Base-by-base conservation (phyloP, 208 protist species). In the Hexamita inflata region DNA sequence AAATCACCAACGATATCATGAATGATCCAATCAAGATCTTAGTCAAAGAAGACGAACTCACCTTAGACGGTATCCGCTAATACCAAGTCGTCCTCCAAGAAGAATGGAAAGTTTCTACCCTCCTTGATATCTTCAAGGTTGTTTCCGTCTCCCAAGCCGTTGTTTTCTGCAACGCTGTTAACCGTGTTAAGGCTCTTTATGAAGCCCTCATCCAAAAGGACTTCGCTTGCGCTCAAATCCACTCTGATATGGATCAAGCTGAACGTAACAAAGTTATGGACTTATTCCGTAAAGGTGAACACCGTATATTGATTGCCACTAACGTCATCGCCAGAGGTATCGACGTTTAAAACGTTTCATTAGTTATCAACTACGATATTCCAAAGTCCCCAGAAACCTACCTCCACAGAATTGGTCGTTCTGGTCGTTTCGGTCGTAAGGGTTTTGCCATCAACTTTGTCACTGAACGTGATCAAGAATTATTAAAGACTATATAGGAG, bases 331-430 rank as follows among this genome's bases (percentile, higher is more conserved):
- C 94, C 58, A 88, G 96, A 74, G 96, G 96, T 91, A 97, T 99
- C 78, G 96, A 99, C 86, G 94, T 99, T 74, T 92, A 97, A 82
- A 94, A 98, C 86, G 95, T 99, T 49, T 98, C 95, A 75, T 90
- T 99, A 39, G 96, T 99, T 81, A 98, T 99, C 86, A 99, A 99
- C 91, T 99, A 95, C 85, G 96, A 99, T 81, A 83, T 99, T 30
- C 95, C 97, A 29, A 90, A 85, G n/a, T 93, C 93, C 86, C 91
- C 90, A 80, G 96, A 99, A 88, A 93, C 92, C 81, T 99, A 99
- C 89, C 90, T 99, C 65, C 91, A 93, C 87, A 85, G 96, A 75
- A 99, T 99, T 79, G 96, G 96, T 85, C 90, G 96, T 81, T 93
- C 89, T 77, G 96, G 95, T 75, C 92, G 96, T 80, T 99, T 97